Percentiles rank a stretch among this genome's conserved stretches.
Evolutionary conservation across 139 green algal species (phyloP).

Genomic region (Nannochloris sp.): DNA sequence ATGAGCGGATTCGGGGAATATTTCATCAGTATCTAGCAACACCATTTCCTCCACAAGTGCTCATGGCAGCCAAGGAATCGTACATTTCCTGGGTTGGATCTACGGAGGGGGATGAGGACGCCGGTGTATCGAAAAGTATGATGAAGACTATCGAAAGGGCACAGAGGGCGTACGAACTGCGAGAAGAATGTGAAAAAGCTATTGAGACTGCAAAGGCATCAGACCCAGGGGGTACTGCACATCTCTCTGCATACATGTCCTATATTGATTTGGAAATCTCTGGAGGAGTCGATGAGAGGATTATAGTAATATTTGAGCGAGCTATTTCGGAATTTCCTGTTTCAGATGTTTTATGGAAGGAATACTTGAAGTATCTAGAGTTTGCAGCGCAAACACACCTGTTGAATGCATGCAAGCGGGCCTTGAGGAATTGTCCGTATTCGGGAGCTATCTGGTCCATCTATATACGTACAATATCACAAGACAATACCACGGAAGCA

Average conservation of each 20-base stretch:
- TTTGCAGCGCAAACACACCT: constrained; percentile 19
- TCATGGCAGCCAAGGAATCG: constrained; percentile 29
- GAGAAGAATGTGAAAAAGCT: constrained; percentile 42
- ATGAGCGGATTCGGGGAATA: constrained; percentile 47
- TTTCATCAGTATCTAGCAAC: constrained; percentile 57
- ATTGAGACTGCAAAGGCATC: constrained; percentile 22
- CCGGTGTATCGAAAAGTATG: not conserved
- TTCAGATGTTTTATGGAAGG: constrained; percentile 64
- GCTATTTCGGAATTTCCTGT: constrained; percentile 72
- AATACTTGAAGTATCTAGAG: constrained; percentile 68
- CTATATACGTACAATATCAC: constrained; percentile 39
- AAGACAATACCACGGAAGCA: not conserved
- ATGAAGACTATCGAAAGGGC: constrained; percentile 10
- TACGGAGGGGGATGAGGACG: not conserved
- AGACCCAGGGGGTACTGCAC: constrained; percentile 22
- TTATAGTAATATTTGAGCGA: constrained; percentile 66
- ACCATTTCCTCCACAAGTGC: constrained; percentile 29
- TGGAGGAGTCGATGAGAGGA: constrained; percentile 37
- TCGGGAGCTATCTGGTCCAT: constrained; percentile 56
- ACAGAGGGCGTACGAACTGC: constrained; percentile 29
- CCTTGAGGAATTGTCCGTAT: constrained; percentile 79
- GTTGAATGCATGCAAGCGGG: constrained; percentile 42
- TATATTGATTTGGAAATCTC: constrained; percentile 61
- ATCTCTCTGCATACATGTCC: constrained; percentile 64
- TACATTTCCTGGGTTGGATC: constrained; percentile 47